phyloP scores from a whole-genome alignment of 768 basidiomycete species.

The Xerocomellus dryophilus region DNA sequence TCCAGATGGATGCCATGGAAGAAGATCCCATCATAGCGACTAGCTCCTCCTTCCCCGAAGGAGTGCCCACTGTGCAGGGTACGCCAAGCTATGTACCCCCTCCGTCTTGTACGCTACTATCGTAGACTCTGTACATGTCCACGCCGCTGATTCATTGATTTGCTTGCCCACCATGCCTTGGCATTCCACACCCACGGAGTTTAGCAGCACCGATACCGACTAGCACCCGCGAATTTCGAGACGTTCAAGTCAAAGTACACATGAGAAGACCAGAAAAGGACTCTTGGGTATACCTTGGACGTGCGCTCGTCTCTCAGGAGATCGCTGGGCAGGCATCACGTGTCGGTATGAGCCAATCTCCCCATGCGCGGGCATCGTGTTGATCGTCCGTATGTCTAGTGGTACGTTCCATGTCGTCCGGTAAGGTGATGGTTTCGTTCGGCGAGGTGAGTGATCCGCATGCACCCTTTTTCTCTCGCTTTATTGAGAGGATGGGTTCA shows the following conservation, averaged over 20 bases:
- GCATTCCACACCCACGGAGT: not conserved
- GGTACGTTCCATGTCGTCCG: constrained; percentile 52
- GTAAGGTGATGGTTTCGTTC: constrained; percentile 68
- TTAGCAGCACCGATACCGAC: constrained; percentile 25
- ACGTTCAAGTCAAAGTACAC: constrained; percentile 83
- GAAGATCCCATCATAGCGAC: constrained; percentile 30
- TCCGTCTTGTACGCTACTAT: constrained; percentile 20
- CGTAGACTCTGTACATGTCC: not conserved
- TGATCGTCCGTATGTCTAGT: constrained; percentile 15
- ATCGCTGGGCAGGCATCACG: constrained; percentile 71
- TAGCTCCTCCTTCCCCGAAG: constrained; percentile 21
- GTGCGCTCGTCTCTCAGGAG: constrained; percentile 75
- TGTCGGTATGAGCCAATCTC: constrained; percentile 55
- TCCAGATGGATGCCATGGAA: constrained; percentile 35
- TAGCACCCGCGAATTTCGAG: constrained; percentile 58
- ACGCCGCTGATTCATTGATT: constrained; percentile 10
- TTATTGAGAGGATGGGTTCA: constrained; percentile 24
- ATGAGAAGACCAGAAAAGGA: constrained; percentile 76
- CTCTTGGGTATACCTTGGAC: constrained; percentile 78
- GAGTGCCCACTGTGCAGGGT: constrained; percentile 17
- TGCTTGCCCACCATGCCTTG: not conserved
- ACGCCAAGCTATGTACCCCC: constrained; percentile 13
- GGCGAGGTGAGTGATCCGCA: constrained; percentile 51
- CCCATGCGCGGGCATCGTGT: not conserved
- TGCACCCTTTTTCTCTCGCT: not conserved